Evolutionary conservation across 176 grass and related monocot genomes (phyloP), one percentile per base, ranked within the genome.

Genomic region (Chloris gayana): DNA sequence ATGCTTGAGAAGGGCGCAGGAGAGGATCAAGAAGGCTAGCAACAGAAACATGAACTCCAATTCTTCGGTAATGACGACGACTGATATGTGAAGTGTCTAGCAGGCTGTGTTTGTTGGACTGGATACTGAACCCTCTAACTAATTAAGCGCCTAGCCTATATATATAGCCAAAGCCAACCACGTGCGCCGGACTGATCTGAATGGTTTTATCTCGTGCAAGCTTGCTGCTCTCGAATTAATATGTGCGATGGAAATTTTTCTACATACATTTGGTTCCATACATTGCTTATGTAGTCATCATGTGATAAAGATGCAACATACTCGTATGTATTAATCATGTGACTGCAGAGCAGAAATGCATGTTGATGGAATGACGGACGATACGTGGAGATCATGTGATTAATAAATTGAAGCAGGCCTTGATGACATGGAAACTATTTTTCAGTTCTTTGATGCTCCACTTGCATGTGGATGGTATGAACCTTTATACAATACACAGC

Each of bases 1-100:
- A 67, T 78, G 66, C 67, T 78, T 78, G 41, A 39, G 10, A 15
- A 83, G 45, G 53, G 24, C 2, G 21, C 5, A 15, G 22, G 5
- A 4, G 35, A 35, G n/a, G 30, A 70, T 10, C 54, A 57, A 11
- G 3, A 17, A 15, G 17, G 67, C 33, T 1, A 63, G 9, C 24
- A 35, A 33, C n/a, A 4, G 21, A 54, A 77, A 17, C 1, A 29
- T 38, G n/a, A n/a, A 15, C 51, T 62, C 82, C 82, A 84, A n/a
- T n/a, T n/a, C n/a, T 84, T 75, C 18, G 26, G 49, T 15, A 53
- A 18, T 53, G 17, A 53, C 49, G 45, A 47, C 13, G 7, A 35
- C 34, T 51, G 49, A 1, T 51, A 51, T 51, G 17, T 51, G 49
- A 47, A 47, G 14, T 47, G 18, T 51, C 17, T 4, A 51, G 14